These are phyloP conservation scores for Globisporangium abappressorium DNA, from an alignment of 352 stramenopile genomes.

Conservation along the genomic window DNA sequence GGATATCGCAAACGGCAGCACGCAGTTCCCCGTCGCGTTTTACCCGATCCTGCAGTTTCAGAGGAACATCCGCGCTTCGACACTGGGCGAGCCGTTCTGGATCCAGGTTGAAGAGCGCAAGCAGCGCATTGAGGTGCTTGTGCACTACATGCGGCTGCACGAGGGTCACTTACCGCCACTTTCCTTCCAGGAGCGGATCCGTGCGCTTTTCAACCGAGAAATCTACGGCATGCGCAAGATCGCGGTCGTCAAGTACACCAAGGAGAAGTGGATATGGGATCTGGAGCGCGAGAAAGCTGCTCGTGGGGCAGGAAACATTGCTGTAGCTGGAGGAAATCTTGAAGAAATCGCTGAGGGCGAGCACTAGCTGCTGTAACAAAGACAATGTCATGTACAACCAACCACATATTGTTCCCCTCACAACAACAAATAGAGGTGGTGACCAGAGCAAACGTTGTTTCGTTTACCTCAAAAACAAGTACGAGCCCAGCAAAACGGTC, in stretches of 20 bases:
- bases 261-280: slow-evolving; percentile 30
- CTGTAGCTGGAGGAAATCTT: neutral
- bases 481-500: slow-evolving; percentile 51
- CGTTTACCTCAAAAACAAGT: slow-evolving; percentile 34
- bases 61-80: slow-evolving; percentile 43
- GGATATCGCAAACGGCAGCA: slow-evolving; percentile 47
- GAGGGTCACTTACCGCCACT: slow-evolving; percentile 46
- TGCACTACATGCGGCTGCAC: slow-evolving; percentile 65
- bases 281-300: slow-evolving; percentile 16
- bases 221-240: slow-evolving; percentile 28
- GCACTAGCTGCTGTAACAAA: neutral
- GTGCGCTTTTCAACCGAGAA: slow-evolving; percentile 28
- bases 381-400: neutral
- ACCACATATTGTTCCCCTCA: neutral
- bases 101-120: slow-evolving; percentile 29
- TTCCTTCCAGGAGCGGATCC: slow-evolving; percentile 28
- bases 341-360: slow-evolving; percentile 1
- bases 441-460: neutral
- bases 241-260: slow-evolving; percentile 44
- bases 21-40: slow-evolving; percentile 62
- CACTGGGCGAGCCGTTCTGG: slow-evolving; percentile 58
- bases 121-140: slow-evolving; percentile 41
- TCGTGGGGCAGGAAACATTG: slow-evolving; percentile 1
- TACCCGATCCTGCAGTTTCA: slow-evolving; percentile 69
- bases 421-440: neutral